These are phyloP conservation scores for Fragosphaeria purpurea DNA, from an alignment of 2,329 filamentous ascomycete species.

Conservation along the genomic window DNA sequence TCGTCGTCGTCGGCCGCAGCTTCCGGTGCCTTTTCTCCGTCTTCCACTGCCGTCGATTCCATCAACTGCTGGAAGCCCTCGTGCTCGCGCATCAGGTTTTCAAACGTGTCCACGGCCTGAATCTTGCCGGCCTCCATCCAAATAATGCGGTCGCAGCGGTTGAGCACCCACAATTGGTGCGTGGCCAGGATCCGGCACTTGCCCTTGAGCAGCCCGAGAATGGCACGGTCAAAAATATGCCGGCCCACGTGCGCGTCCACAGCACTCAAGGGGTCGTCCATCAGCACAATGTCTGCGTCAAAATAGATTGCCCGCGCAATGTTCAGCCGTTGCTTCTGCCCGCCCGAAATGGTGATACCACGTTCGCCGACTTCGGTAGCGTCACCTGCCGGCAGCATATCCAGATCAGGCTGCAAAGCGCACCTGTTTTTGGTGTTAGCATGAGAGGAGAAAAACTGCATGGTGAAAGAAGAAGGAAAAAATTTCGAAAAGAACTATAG, in stretches of 20 bases:
- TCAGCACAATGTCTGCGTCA: constrained; percentile 55
- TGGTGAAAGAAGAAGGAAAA: neutral
- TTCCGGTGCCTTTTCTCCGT: constrained; percentile 44
- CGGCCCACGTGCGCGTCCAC: constrained; percentile 62
- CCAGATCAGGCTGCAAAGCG: constrained; percentile 72
- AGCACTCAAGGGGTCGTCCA: constrained; percentile 60
- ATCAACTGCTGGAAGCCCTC: constrained; percentile 73
- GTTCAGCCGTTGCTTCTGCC: constrained; percentile 90
- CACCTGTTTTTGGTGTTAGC: constrained; percentile 40
- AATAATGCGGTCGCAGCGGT: constrained; percentile 80
- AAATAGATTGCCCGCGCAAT: constrained; percentile 77
- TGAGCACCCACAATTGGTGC: constrained; percentile 88
- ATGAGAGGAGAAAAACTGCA: neutral
- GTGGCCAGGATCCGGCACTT: constrained; percentile 90
- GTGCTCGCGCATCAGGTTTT: constrained; percentile 73
- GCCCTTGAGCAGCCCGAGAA: constrained; percentile 75
- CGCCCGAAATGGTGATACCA: constrained; percentile 89
- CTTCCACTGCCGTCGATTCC: constrained; percentile 70
- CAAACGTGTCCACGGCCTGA: constrained; percentile 78
- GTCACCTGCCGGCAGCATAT: constrained; percentile 87
- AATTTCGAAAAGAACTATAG: neutral
- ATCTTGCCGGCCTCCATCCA: constrained; percentile 86
- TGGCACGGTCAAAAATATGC: constrained; percentile 87
- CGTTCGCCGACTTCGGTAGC: constrained; percentile 89
- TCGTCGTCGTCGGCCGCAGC: neutral